Evolutionary conservation across 176 grass and related monocot genomes (phyloP), one percentile per base, ranked within the genome.

Genomic region (Eleusine coracana): DNA sequence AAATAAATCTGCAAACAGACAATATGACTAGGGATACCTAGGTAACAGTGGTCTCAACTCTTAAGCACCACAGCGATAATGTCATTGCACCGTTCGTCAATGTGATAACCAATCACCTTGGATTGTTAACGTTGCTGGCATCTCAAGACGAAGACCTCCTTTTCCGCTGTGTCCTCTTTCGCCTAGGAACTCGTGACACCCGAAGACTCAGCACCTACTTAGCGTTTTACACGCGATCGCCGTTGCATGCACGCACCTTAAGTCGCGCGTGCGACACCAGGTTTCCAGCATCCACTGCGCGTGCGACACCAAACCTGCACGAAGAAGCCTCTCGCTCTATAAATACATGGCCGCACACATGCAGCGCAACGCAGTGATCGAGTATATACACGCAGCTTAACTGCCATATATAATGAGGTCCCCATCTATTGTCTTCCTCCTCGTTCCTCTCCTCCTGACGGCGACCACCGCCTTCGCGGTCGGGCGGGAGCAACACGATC

Each of bases 141-240:
- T 51, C 44, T 40, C 42, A 86, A 78, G 76, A 34, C 34, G 44
- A 58, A 72, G 84, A 86, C 68, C 75, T 41, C 40, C 21, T 48
- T 78, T 61, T 4, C 34, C 66, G 13, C 16, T 45, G 48, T 52
- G 76, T 73, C 76, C 25, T 59, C 68, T 72, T 41, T 64, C 10
- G 66, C 67, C 55, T 79, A 25, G 68, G 67, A 0, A 51, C 7
- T 64, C 68, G 84, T 14, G 84, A 16, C 29, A 8, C 55, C 56
- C 69, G 28, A 6, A 49, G 69, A 73, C 68, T 71, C 67, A 7
- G 38, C 66, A 42, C 10, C 79, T 15, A 82, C 28, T 23, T 36
- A 25, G 25, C 42, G 23, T 29, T 63, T 50, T 20, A 13, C 83
- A 71, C 4, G 34, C 5, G 21, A 27, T 21, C 56, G 17, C 40